These are phyloP conservation scores for Didymella arachidicola DNA, from an alignment of 2,329 filamentous ascomycete species.

Conservation along the genomic window DNA sequence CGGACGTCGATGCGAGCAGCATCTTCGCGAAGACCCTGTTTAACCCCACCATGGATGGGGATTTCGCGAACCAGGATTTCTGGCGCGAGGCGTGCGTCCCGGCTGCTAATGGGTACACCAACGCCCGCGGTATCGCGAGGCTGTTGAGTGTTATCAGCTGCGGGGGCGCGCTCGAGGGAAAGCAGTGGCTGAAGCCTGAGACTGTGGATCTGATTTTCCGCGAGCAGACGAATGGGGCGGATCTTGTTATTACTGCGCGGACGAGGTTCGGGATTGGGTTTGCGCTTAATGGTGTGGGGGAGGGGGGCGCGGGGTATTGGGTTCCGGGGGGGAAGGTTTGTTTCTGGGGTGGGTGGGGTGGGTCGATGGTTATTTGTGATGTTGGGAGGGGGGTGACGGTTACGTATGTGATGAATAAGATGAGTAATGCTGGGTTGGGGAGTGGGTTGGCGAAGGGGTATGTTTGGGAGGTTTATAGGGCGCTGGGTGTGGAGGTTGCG, in stretches of 20 bases:
- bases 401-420: slow-evolving; percentile 34
- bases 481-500: slow-evolving; percentile 16
- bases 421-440: slow-evolving; percentile 19
- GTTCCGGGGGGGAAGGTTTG: slow-evolving; percentile 24
- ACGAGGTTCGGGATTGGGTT: slow-evolving; percentile 25
- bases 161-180: slow-evolving; percentile 6
- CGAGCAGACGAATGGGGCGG: slow-evolving; percentile 14
- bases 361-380: slow-evolving; percentile 25
- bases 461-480: slow-evolving; percentile 23
- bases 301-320: slow-evolving; percentile 9
- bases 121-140: slow-evolving; percentile 23
- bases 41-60: slow-evolving; percentile 21
- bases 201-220: slow-evolving; percentile 27
- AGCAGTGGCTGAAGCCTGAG: slow-evolving; percentile 14
- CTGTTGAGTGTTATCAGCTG: slow-evolving; percentile 22
- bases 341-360: slow-evolving; percentile 33
- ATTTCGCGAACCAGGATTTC: slow-evolving; percentile 1
- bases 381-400: slow-evolving; percentile 26
- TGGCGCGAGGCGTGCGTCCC: slow-evolving; percentile 12
- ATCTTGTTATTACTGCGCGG: slow-evolving; percentile 15
- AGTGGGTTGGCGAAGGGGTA: slow-evolving; percentile 17
- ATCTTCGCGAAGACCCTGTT: slow-evolving; percentile 14
- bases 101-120: slow-evolving; percentile 25
- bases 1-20: slow-evolving; percentile 1
- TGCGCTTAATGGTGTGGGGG: slow-evolving; percentile 8